Percentiles rank a stretch among this genome's conserved stretches.
These are phyloP conservation scores for Pseudogymnoascus sp. DNA, from an alignment of 2,329 filamentous ascomycete genomes.

Conservation along the genomic window DNA sequence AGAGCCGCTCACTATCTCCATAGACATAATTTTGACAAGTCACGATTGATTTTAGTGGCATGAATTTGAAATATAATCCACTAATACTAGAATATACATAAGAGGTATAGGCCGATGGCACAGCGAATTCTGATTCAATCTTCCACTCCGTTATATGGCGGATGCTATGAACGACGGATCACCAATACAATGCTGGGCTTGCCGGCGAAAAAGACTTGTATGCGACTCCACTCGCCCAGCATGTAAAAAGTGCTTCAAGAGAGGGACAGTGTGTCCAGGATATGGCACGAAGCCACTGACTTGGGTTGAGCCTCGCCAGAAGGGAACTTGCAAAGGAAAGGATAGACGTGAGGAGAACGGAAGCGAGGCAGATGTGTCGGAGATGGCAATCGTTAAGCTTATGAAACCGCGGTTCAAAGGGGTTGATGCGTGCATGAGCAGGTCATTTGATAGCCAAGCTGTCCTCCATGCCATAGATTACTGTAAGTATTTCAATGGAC, in stretches of 20 bases:
- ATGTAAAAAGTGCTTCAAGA: conserved; percentile 3
- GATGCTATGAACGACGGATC: neutral
- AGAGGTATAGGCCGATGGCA: too few species aligned
- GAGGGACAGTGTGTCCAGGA: neutral
- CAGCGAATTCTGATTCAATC: neutral
- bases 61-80: too few species aligned
- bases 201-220: conserved; percentile 1
- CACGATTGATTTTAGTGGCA: too few species aligned
- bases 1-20: too few species aligned
- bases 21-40: too few species aligned
- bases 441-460: neutral
- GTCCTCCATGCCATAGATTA: neutral
- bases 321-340: neutral
- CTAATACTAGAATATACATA: too few species aligned
- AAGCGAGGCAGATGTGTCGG: neutral
- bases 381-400: neutral
- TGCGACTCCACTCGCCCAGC: neutral
- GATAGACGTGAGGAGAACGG: too few species aligned
- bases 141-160: neutral
- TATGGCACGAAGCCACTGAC: conserved; percentile 1
- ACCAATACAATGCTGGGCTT: neutral
- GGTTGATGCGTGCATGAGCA: neutral
- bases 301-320: neutral
- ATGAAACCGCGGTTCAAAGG: neutral
- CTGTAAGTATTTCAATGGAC: neutral